Evolutionary conservation across 1,284 basidiomycete genomes (phyloP).

Genomic region (Ceratobasidium sp.): DNA sequence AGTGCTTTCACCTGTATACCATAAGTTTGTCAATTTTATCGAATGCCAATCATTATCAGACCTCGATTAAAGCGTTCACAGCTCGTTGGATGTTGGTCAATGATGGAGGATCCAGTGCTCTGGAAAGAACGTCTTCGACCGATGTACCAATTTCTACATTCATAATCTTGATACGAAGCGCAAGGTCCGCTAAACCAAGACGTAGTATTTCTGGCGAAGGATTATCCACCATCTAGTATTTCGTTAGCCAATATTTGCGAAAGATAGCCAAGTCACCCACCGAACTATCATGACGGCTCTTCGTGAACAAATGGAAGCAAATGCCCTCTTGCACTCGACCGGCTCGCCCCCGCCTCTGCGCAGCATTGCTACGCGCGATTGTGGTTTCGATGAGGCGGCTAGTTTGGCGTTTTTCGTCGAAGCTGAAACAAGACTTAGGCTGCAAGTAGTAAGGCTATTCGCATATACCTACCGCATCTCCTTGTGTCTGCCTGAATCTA

Average conservation of each 20-base stretch:
- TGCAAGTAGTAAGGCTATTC: background rate
- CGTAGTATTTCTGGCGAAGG: constrained; percentile 97
- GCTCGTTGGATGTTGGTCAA: constrained; percentile 91
- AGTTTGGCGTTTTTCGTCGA: constrained; percentile 97
- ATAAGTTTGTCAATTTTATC: background rate
- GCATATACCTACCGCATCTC: constrained; percentile 45
- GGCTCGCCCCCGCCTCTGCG: constrained; percentile 59
- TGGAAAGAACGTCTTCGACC: constrained; percentile 89
- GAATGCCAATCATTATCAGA: constrained; percentile 50
- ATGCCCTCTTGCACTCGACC: constrained; percentile 82
- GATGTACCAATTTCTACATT: constrained; percentile 85
- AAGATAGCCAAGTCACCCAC: constrained; percentile 50
- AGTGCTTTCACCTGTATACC: constrained; percentile 75
- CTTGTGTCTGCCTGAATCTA: constrained; percentile 93
- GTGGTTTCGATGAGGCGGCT: constrained; percentile 93
- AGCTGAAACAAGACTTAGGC: constrained; percentile 57
- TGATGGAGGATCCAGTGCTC: constrained; percentile 90
- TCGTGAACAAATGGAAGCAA: constrained; percentile 97
- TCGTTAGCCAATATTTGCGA: constrained; percentile 44
- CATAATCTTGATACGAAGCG: constrained; percentile 96
- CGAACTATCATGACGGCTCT: constrained; percentile 78
- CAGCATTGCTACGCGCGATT: constrained; percentile 91
- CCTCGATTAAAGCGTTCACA: constrained; percentile 90
- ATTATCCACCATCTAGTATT: constrained; percentile 80
- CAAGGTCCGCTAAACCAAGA: constrained; percentile 92